Base-by-base conservation (phyloP, 331 rosid species). In the Arachis monticola region DNA sequence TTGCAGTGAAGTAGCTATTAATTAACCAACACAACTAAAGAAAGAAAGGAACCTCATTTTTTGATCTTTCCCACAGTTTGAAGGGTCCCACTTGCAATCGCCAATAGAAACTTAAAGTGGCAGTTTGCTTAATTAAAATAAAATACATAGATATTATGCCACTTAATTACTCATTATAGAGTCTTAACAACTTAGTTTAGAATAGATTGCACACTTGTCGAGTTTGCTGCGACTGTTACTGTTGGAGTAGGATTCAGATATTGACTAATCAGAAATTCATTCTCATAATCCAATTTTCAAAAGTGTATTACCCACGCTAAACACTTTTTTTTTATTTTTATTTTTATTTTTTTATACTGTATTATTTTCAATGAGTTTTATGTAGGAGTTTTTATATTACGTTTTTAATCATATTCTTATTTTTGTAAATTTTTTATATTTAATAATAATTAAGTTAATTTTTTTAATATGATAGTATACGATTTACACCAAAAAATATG, bases 71-170 rank as follows among this genome's bases (percentile, higher is more conserved):
- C 64, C 56, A 61, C 11, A 72, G 75, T 61, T 40, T 70, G 7
- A n/a, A n/a, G 73, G 74, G 84, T 45, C 90, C 89, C 90, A 83
- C 88, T 6, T 76, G 72, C 46, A 46, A 64, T 70, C 60, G 76
- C 90, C 71, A 72, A 71, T 76, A 47, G 55, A 69, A 48, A 31
- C 65, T 42, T 76, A 47, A 46, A 50, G 66, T 61, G 72, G 62
- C 14, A 60, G 62, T 7, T 68, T 63, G 31, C 10, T 58, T 56
- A 38, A 38, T 38, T 38, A 38, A 38, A 44, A 13, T 7, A 9
- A 5, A 46, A 70, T 1, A 35, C 31, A 13, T 55, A 55, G 17
- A 53, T 11, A 38, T 77, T 75, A 40, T 17, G 9, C 64, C 58
- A 58, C 50, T 81, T 74, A 45, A 64, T 38, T 69, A 69, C 48